These are phyloP conservation scores for Cutaneotrichosporon mucoides DNA, from an alignment of 1,284 basidiomycete genomes.

Conservation along the genomic window DNA sequence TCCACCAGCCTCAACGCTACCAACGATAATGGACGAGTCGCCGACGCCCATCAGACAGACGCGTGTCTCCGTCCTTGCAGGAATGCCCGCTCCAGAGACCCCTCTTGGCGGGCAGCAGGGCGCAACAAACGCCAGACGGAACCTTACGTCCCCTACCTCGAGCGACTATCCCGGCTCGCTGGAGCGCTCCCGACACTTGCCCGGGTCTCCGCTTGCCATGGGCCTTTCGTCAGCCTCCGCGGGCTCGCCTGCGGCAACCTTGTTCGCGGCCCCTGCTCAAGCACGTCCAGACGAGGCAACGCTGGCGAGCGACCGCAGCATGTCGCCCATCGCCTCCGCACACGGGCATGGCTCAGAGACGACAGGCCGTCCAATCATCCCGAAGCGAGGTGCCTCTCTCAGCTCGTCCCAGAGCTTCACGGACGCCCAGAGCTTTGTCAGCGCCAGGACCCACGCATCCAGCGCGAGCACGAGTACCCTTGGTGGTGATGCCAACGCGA, in stretches of 20 bases:
- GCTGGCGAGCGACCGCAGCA: too few relatives aligned
- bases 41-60: constrained; percentile 16
- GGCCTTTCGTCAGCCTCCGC: not conserved
- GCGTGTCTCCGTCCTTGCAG: constrained; percentile 13
- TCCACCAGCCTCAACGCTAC: not conserved
- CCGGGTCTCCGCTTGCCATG: not conserved
- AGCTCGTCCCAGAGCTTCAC: not conserved
- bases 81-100: not conserved
- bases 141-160: not conserved
- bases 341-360: too few relatives aligned
- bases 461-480: not conserved
- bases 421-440: not conserved
- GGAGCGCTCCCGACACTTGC: not conserved
- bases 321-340: too few relatives aligned
- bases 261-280: not conserved
- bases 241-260: not conserved
- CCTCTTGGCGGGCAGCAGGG: not conserved
- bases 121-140: not conserved
- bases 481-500: not conserved
- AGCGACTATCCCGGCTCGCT: not conserved
- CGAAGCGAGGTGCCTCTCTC: not conserved
- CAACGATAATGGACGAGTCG: constrained; percentile 21
- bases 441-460: not conserved
- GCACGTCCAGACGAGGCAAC: too few relatives aligned
- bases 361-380: too few relatives aligned